Conservation (phyloP, 768 basidiomycete species). For the Mrakia blollopis region DNA sequence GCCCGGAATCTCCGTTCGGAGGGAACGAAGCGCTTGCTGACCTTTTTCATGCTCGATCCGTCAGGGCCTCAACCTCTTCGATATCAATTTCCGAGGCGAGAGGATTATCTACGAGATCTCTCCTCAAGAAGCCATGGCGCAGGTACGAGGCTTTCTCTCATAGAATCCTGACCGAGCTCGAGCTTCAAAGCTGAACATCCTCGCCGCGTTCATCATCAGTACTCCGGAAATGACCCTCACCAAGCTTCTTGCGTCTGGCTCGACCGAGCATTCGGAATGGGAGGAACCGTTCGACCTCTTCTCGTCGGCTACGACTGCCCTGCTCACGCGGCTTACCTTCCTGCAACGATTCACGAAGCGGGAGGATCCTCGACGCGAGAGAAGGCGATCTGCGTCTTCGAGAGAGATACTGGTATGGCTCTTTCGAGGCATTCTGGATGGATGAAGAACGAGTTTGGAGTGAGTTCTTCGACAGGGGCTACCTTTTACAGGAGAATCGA, state of each 20-base stretch:
- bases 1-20: neutral
- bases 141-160: constrained; percentile 9
- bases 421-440: constrained; percentile 53
- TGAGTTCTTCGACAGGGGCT: too few relatives aligned
- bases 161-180: too few relatives aligned
- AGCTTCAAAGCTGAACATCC: too few relatives aligned
- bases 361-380: constrained; percentile 50
- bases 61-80: constrained; percentile 54
- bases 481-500: too few relatives aligned
- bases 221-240: constrained; percentile 16
- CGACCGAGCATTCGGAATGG: constrained; percentile 20
- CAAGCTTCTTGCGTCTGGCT: constrained; percentile 7
- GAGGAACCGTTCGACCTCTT: constrained; percentile 52
- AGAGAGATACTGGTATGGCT: constrained; percentile 58
- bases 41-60: neutral
- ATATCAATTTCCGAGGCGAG: constrained; percentile 56
- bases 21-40: constrained; percentile 46
- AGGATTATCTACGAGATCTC: constrained; percentile 56
- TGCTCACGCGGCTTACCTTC: constrained; percentile 57
- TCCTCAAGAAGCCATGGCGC: constrained; percentile 35
- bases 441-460: constrained; percentile 54
- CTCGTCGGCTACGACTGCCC: constrained; percentile 67
- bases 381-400: constrained; percentile 63
- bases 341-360: constrained; percentile 54
- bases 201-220: neutral